A percentile compares a stretch with the other conserved stretches of the same genome.
phyloP scores from a whole-genome alignment of 2,329 filamentous ascomycete species.

The Calonectria hongkongensis region DNA sequence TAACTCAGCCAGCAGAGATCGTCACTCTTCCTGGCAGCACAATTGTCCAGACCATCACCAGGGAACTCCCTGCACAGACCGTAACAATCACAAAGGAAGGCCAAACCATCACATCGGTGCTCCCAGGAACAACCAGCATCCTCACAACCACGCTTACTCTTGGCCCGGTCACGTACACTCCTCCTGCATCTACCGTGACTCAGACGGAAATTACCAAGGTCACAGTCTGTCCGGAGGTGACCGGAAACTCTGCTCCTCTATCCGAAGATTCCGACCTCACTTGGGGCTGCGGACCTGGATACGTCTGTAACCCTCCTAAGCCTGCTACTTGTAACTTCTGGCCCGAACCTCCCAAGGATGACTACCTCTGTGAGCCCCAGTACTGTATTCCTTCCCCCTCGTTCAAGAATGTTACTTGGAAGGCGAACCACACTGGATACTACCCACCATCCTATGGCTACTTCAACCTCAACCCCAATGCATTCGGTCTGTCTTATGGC shows the following conservation, averaged over 20 bases:
- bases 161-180: constrained; percentile 54
- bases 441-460: constrained; percentile 73
- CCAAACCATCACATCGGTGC: constrained; percentile 55
- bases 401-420: constrained; percentile 64
- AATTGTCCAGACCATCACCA: constrained; percentile 58
- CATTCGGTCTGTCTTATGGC: constrained; percentile 78
- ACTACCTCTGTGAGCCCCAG: constrained; percentile 67
- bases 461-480: constrained; percentile 77
- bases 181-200: constrained; percentile 54
- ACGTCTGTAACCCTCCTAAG: constrained; percentile 71
- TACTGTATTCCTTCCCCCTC: constrained; percentile 67
- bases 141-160: constrained; percentile 57
- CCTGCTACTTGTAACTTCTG: constrained; percentile 71
- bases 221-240: constrained; percentile 67
- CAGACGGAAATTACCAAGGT: constrained; percentile 56
- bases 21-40: constrained; percentile 55
- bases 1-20: constrained; percentile 46
- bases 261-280: constrained; percentile 64
- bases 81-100: constrained; percentile 58
- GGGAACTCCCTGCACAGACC: constrained; percentile 54
- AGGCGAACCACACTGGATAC: constrained; percentile 66
- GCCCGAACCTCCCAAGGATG: constrained; percentile 65
- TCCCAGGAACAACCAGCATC: constrained; percentile 54
- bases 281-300: constrained; percentile 73
- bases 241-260: constrained; percentile 59